Conservation (phyloP, 768 basidiomycete species). For the Collybia sordida region DNA sequence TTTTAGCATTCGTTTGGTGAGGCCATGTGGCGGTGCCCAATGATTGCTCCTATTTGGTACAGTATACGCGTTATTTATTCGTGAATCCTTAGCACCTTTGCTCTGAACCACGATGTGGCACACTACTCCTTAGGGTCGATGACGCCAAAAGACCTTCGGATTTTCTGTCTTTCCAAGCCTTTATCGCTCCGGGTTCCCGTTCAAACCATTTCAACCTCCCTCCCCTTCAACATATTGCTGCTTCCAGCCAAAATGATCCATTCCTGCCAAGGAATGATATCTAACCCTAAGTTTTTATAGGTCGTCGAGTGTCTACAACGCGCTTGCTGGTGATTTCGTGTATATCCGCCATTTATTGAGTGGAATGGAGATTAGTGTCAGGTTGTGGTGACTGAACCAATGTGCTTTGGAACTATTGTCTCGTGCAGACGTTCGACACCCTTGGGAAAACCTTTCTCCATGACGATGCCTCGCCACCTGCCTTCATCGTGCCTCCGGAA, state of each 20-base stretch:
- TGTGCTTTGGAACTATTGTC: conserved; percentile 8
- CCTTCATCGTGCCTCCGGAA: conserved; percentile 55
- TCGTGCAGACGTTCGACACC: conserved; percentile 6
- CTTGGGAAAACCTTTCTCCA: conserved; percentile 20
- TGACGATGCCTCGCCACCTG: conserved; percentile 35
- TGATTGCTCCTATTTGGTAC: conserved; percentile 12
- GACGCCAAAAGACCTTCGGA: background rate
- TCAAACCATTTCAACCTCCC: conserved; percentile 19
- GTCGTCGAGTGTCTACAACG: conserved; percentile 27
- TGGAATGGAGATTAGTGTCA: conserved; percentile 14
- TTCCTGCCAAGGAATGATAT: conserved; percentile 45
- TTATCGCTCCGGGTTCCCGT: conserved; percentile 51
- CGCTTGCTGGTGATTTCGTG: conserved; percentile 27
- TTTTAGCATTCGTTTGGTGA: too few species aligned
- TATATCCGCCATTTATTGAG: conserved; percentile 19
- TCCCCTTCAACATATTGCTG: conserved; percentile 32
- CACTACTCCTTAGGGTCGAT: conserved; percentile 1
- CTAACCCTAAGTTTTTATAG: conserved; percentile 59
- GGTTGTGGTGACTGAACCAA: conserved; percentile 14
- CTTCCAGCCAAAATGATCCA: conserved; percentile 55
- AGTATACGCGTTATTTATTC: conserved; percentile 27
- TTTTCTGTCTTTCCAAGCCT: conserved; percentile 30
- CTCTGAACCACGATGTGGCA: conserved; percentile 14
- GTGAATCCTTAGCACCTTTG: background rate
- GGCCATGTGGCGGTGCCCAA: too few species aligned